phyloP scores from a whole-genome alignment of 2,329 filamentous ascomycete species.

The Diaporthe humulicola region DNA sequence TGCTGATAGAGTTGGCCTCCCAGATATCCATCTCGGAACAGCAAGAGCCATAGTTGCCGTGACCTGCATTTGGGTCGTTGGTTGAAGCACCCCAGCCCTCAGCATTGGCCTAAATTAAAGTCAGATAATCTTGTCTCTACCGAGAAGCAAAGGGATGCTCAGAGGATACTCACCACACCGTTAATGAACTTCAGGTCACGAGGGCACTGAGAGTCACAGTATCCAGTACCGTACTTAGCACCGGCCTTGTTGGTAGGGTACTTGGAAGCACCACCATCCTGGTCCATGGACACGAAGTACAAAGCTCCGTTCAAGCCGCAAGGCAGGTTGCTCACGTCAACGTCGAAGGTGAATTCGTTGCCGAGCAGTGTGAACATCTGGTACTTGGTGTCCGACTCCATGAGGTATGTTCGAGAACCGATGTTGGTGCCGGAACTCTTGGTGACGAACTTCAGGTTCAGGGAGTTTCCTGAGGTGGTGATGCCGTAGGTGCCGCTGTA shows the following conservation, averaged over 20 bases:
- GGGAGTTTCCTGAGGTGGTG: conserved; percentile 59
- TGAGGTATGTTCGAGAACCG: conserved; percentile 73
- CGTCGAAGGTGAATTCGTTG: conserved; percentile 79
- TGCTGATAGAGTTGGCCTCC: conserved; percentile 73
- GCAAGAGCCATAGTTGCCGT: conserved; percentile 65
- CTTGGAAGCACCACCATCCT: conserved; percentile 54
- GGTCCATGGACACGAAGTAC: conserved; percentile 54
- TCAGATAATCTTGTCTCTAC: background rate
- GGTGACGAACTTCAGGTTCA: conserved; percentile 64
- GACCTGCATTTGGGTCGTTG: conserved; percentile 65
- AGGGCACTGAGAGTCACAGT: conserved; percentile 56
- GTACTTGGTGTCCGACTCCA: conserved; percentile 72
- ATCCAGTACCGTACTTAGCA: conserved; percentile 63
- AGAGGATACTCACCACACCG: conserved; percentile 48
- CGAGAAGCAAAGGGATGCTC: background rate
- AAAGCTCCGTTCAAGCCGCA: conserved; percentile 76
- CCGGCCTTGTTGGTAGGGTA: conserved; percentile 52
- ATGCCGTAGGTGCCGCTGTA: conserved; percentile 67
- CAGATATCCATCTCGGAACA: conserved; percentile 67
- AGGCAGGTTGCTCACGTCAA: conserved; percentile 76
- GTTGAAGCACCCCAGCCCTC: conserved; percentile 61
- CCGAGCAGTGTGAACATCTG: conserved; percentile 74
- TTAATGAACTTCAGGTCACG: conserved; percentile 57
- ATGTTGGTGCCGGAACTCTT: conserved; percentile 58
- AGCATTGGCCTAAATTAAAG: conserved; percentile 49